Percentiles rank a stretch among this genome's conserved stretches.
These are phyloP conservation scores for Stipa capillata DNA, from an alignment of 176 grass and related monocot species.

Conservation along the genomic window DNA sequence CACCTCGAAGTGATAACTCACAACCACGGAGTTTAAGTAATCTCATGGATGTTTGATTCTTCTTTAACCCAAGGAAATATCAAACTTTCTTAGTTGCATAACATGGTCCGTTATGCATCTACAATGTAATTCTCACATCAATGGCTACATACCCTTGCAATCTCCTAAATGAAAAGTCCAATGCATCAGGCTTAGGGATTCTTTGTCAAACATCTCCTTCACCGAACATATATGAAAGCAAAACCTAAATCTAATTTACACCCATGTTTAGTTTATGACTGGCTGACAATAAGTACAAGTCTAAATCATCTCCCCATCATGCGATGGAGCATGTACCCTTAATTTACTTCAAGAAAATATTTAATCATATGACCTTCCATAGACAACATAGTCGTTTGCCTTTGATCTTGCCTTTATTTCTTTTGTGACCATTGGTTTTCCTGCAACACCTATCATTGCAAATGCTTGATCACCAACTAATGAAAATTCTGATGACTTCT, in stretches of 20 bases:
- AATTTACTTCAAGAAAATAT: neutral
- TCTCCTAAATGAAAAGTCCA: neutral
- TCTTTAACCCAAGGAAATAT: no score
- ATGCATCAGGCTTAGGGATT: neutral
- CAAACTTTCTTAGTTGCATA: neutral
- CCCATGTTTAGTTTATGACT: neutral
- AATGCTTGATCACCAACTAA: neutral
- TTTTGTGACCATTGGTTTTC: neutral
- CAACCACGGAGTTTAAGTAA: no score
- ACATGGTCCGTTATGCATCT: neutral
- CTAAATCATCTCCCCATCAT: neutral
- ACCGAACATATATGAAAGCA: neutral
- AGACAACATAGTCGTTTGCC: neutral
- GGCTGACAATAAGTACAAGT: neutral
- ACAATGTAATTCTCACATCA: neutral
- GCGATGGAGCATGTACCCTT: neutral
- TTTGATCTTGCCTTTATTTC: neutral
- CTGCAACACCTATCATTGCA: neutral
- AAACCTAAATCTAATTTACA: neutral
- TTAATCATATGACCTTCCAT: neutral
- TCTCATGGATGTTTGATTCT: no score
- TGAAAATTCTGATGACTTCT: neutral
- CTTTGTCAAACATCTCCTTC: no score
- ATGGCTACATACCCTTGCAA: neutral
- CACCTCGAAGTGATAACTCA: no score